phyloP scores from a whole-genome alignment of 768 basidiomycete species.

The Panaeolus cyanescens region DNA sequence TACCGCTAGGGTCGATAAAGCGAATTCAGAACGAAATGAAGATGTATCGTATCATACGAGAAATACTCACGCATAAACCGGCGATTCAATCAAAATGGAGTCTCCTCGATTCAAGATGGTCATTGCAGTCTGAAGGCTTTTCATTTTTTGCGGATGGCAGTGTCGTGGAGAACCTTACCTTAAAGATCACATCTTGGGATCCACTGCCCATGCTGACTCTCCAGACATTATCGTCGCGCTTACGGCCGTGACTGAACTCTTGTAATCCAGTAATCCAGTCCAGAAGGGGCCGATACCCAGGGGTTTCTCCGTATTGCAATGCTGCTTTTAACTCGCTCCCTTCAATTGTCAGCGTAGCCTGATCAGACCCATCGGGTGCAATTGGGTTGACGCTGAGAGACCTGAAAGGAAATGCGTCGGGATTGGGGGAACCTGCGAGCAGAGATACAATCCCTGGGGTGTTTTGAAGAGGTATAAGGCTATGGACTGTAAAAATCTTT shows the following conservation, averaged over 20 bases:
- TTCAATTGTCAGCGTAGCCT: conserved; percentile 52
- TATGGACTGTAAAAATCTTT: conserved; percentile 46
- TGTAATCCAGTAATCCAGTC: conserved; percentile 79
- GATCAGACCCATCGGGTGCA: conserved; percentile 43
- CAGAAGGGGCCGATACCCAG: conserved; percentile 60
- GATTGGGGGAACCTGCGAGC: conserved; percentile 90
- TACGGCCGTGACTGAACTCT: conserved; percentile 64
- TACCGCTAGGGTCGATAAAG: conserved; percentile 43
- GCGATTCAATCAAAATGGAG: conserved; percentile 77
- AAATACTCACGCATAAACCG: conserved; percentile 65
- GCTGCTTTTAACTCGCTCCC: conserved; percentile 60
- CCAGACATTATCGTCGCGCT: conserved; percentile 63
- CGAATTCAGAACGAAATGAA: neutral
- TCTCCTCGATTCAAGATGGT: conserved; percentile 80
- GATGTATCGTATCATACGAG: neutral
- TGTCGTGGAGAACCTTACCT: conserved; percentile 48
- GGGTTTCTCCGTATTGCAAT: conserved; percentile 77
- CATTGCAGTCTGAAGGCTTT: conserved; percentile 59
- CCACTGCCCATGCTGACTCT: conserved; percentile 75
- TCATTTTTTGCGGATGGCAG: too few species aligned
- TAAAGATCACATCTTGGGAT: conserved; percentile 87
- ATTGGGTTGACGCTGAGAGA: conserved; percentile 67
- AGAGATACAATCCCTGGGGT: conserved; percentile 77
- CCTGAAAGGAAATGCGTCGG: conserved; percentile 85
- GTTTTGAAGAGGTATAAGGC: conserved; percentile 74